A percentile compares a stretch with the other conserved stretches of the same genome.
These are phyloP conservation scores for Dryas drummondii DNA, from an alignment of 306 rosid genomes.

Conservation along the genomic window DNA sequence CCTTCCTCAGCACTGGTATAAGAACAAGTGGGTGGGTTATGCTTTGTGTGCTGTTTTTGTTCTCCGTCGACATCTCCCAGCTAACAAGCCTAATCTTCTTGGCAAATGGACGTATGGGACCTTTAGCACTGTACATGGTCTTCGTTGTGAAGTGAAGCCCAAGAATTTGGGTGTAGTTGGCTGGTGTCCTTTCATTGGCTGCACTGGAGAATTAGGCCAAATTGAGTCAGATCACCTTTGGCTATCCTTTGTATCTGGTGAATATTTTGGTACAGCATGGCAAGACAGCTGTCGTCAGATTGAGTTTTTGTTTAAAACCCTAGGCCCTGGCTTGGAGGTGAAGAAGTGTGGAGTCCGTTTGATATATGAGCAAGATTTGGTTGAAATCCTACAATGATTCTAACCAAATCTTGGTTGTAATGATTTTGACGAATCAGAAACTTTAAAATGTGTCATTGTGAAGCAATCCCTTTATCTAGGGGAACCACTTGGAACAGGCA, in stretches of 20 bases:
- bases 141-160: neutral
- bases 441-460: neutral
- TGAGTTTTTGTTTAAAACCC: neutral
- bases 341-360: too few species aligned
- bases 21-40: neutral
- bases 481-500: neutral
- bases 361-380: too few species aligned
- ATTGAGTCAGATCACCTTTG: neutral
- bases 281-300: neutral
- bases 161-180: neutral
- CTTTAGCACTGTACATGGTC: neutral
- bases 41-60: neutral
- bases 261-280: neutral
- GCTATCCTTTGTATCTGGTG: neutral
- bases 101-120: neutral
- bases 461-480: neutral
- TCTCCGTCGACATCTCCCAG: neutral
- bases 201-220: neutral
- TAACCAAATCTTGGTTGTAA: neutral
- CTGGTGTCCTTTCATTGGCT: neutral
- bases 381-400: too few species aligned
- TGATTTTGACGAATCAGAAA: too few species aligned
- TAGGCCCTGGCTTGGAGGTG: too few species aligned
- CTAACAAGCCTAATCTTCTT: neutral
- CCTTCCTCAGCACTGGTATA: neutral